Percentiles rank a stretch among this genome's conserved stretches.
These are phyloP conservation scores for Kwoniella botswanensis DNA, from an alignment of 768 basidiomycete genomes.

Conservation along the genomic window DNA sequence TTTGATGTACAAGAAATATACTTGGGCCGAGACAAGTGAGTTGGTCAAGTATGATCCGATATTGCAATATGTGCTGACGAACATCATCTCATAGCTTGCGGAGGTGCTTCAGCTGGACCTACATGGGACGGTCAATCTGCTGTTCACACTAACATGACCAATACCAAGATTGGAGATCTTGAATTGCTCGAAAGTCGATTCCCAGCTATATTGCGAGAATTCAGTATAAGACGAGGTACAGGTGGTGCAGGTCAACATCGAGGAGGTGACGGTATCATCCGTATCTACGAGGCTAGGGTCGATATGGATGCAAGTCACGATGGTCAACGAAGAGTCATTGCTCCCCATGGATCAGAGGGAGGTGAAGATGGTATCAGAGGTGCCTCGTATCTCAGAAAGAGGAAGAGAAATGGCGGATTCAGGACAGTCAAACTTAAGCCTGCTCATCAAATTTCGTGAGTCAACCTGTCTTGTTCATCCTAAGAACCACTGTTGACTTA, in stretches of 20 bases:
- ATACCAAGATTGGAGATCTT: constrained; percentile 48
- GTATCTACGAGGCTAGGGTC: constrained; percentile 44
- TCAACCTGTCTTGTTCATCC: not conserved
- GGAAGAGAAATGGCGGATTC: constrained; percentile 22
- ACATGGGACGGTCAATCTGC: constrained; percentile 47
- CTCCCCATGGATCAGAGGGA: constrained; percentile 61
- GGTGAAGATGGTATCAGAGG: constrained; percentile 33
- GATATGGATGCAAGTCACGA: constrained; percentile 44
- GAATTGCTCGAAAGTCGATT: constrained; percentile 46
- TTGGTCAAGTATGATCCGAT: constrained; percentile 60
- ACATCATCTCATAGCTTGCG: constrained; percentile 64
- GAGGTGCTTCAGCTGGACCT: constrained; percentile 50
- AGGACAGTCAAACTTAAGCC: constrained; percentile 24
- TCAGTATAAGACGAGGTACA: constrained; percentile 40
- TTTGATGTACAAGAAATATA: constrained; percentile 66
- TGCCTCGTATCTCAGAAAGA: constrained; percentile 25
- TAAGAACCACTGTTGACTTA: not conserved
- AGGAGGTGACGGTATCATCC: constrained; percentile 47
- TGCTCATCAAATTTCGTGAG: constrained; percentile 24
- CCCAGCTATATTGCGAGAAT: constrained; percentile 46
- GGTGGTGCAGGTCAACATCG: constrained; percentile 46
- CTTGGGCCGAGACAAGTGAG: constrained; percentile 79
- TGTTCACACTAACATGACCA: constrained; percentile 34
- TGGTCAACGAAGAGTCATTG: constrained; percentile 44
- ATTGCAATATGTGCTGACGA: no score